Evolutionary conservation across 1,284 basidiomycete species (phyloP).

Genomic region (Ganoderma resinaceum): DNA sequence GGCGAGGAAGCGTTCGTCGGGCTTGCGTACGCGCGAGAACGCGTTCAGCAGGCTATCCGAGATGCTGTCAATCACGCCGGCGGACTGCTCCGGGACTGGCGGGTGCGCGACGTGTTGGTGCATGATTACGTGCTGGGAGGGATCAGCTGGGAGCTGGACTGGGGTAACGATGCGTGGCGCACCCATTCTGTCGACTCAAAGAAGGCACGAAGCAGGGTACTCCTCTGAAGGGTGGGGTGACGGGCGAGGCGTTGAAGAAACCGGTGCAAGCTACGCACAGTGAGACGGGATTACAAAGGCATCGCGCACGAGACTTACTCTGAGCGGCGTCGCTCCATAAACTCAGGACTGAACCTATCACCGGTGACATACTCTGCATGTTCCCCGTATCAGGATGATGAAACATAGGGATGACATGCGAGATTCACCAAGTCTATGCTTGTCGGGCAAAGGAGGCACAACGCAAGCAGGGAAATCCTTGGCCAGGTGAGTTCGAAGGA

Average conservation of each 20-base stretch:
- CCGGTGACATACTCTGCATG: slow-evolving; percentile 93
- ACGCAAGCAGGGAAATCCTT: slow-evolving; percentile 97
- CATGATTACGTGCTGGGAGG: slow-evolving; percentile 87
- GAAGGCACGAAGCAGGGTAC: slow-evolving; percentile 89
- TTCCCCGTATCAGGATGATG: slow-evolving; percentile 12
- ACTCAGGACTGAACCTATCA: slow-evolving; percentile 96
- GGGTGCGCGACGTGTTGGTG: slow-evolving; percentile 92
- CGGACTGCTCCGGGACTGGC: slow-evolving; percentile 78
- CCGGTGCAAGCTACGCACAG: slow-evolving; percentile 77
- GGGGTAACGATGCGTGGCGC: slow-evolving; percentile 35
- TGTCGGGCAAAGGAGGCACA: slow-evolving; percentile 95
- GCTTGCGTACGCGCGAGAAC: slow-evolving; percentile 94
- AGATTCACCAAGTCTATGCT: slow-evolving; percentile 89
- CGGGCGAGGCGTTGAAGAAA: slow-evolving; percentile 91
- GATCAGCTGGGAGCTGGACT: slow-evolving; percentile 17
- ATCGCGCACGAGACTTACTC: slow-evolving; percentile 67
- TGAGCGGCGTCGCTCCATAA: slow-evolving; percentile 89
- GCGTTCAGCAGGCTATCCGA: slow-evolving; percentile 97
- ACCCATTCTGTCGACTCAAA: slow-evolving; percentile 99
- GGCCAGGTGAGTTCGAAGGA: slow-evolving; percentile 87
- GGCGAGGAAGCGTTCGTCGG: slow-evolving; percentile 92
- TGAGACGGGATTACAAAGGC: slow-evolving; percentile 18
- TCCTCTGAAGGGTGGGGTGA: slow-evolving; percentile 95
- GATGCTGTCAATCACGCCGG: slow-evolving; percentile 91
- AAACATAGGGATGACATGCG: neutral